Evolutionary conservation across 306 rosid species (phyloP).

Genomic region (Prunus campanulata): DNA sequence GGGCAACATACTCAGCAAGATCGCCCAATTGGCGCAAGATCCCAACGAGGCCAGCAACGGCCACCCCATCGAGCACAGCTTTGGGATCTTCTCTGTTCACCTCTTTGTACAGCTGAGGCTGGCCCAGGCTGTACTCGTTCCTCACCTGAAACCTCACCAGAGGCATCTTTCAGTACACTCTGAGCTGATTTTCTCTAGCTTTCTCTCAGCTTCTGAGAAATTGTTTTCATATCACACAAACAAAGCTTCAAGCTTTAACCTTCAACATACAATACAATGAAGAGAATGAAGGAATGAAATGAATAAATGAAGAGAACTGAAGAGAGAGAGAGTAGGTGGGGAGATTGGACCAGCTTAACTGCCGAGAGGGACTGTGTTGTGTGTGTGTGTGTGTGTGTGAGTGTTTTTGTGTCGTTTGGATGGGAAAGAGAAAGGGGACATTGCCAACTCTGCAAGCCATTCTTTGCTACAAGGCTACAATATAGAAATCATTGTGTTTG

Average conservation of each 20-base stretch:
- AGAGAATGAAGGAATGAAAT: conserved; percentile 35
- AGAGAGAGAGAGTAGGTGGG: conserved; percentile 31
- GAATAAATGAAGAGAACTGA: conserved; percentile 24
- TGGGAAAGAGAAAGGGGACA: conserved; percentile 28
- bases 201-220: neutral
- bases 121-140: conserved; percentile 70
- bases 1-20: conserved; percentile 82
- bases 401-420: neutral
- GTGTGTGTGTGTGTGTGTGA: neutral
- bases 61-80: conserved; percentile 79
- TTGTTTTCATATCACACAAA: neutral
- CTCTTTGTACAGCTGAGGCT: conserved; percentile 63
- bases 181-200: conserved; percentile 4
- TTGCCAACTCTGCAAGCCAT: conserved; percentile 97
- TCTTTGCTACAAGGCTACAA: conserved; percentile 28
- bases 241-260: conserved; percentile 2
- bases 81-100: conserved; percentile 80
- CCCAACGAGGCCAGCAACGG: conserved; percentile 98
- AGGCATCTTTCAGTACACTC: conserved; percentile 54
- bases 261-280: conserved; percentile 23
- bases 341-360: conserved; percentile 73
- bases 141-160: conserved; percentile 71
- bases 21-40: conserved; percentile 96
- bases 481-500: conserved; percentile 34
- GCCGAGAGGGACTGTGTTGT: conserved; percentile 34